phyloP scores from a whole-genome alignment of 352 stramenopile species.

The Aphanomyces euteiches region DNA sequence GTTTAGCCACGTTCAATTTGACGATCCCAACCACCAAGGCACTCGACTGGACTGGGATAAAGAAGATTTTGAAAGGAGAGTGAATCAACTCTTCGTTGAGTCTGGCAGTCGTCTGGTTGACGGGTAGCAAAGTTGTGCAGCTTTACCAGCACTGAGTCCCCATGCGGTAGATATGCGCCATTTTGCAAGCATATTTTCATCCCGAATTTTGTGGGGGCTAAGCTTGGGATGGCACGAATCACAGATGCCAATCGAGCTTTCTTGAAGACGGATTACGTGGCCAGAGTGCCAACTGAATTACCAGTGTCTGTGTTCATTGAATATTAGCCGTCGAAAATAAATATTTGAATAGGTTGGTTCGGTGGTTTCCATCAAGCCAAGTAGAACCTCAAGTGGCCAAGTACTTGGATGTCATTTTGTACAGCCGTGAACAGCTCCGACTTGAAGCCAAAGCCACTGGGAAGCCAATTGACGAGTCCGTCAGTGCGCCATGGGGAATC shows the following conservation, averaged over 20 bases:
- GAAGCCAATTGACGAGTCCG: neutral
- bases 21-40: slow-evolving; percentile 22
- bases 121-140: slow-evolving; percentile 25
- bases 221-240: slow-evolving; percentile 34
- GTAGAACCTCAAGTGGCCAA: slow-evolving; percentile 44
- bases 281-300: slow-evolving; percentile 75
- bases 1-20: slow-evolving; percentile 38
- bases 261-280: slow-evolving; percentile 69
- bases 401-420: slow-evolving; percentile 89
- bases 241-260: slow-evolving; percentile 77
- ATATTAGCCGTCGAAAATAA: no score
- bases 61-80: slow-evolving; percentile 32
- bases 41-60: slow-evolving; percentile 28
- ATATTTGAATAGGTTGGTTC: neutral
- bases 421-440: slow-evolving; percentile 86
- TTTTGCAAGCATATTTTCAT: slow-evolving; percentile 94
- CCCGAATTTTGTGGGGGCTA: slow-evolving; percentile 43
- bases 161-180: slow-evolving; percentile 62
- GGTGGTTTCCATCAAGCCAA: slow-evolving; percentile 45
- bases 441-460: slow-evolving; percentile 64
- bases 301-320: slow-evolving; percentile 42
- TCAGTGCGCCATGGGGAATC: slow-evolving; percentile 58
- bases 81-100: slow-evolving; percentile 32
- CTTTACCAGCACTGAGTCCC: no score
- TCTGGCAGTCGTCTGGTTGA: slow-evolving; percentile 34